Percentiles rank a stretch among this genome's conserved stretches.
phyloP scores from a whole-genome alignment of 2,329 filamentous ascomycete genomes.

The Cordyceps militaris region DNA sequence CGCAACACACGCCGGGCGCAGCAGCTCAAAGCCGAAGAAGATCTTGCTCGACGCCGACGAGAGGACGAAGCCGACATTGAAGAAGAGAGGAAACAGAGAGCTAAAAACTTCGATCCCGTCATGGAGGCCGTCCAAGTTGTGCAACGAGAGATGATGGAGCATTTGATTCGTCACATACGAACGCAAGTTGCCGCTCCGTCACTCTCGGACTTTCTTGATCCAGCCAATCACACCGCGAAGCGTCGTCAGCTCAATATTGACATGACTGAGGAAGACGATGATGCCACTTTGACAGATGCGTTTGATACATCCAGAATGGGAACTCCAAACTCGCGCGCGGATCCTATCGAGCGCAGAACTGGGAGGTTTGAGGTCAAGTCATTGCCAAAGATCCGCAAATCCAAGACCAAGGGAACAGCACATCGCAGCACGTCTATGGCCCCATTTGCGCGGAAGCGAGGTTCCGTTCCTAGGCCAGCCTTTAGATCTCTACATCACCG shows the following conservation, averaged over 20 bases:
- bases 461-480: conserved; percentile 48
- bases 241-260: conserved; percentile 71
- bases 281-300: conserved; percentile 46
- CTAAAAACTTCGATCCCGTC: conserved; percentile 85
- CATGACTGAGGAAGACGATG: conserved; percentile 56
- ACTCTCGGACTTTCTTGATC: conserved; percentile 75
- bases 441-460: conserved; percentile 57
- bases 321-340: conserved; percentile 58
- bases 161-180: conserved; percentile 82
- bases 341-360: conserved; percentile 54
- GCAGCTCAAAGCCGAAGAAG: conserved; percentile 48
- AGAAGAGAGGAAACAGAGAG: conserved; percentile 81
- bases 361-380: conserved; percentile 50
- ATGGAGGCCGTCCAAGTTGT: conserved; percentile 73
- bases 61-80: conserved; percentile 80
- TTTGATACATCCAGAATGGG: conserved; percentile 56
- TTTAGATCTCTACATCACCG: conserved; percentile 75
- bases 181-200: conserved; percentile 76
- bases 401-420: conserved; percentile 45
- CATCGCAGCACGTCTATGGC: conserved; percentile 60
- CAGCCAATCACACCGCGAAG: conserved; percentile 71
- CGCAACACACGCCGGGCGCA: conserved; percentile 17
- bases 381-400: conserved; percentile 69
- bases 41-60: conserved; percentile 56
- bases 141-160: conserved; percentile 73